Percentiles rank a stretch among this genome's conserved stretches.
Evolutionary conservation across 1,284 basidiomycete species (phyloP).

Genomic region (Chiua sp.): DNA sequence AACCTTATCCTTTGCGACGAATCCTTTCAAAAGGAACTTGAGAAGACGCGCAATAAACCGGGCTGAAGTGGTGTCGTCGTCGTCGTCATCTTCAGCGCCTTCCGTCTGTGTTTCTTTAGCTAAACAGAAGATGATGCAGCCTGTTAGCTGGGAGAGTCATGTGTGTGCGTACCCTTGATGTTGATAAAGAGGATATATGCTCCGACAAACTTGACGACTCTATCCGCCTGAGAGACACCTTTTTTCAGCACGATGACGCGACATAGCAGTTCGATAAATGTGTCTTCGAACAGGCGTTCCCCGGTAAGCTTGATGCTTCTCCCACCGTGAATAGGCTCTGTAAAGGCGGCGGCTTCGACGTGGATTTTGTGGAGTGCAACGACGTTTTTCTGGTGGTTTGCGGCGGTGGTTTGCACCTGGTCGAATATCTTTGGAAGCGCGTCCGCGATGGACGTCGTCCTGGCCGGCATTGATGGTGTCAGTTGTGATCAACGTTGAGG

Average conservation of each 20-base stretch:
- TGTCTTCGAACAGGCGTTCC: constrained; percentile 81
- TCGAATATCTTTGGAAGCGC: constrained; percentile 63
- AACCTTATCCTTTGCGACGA: constrained; percentile 89
- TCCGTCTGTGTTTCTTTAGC: constrained; percentile 42
- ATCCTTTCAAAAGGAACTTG: constrained; percentile 83
- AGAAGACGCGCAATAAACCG: constrained; percentile 80
- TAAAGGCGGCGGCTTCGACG: constrained; percentile 62
- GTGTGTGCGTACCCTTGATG: constrained; percentile 66
- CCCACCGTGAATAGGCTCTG: constrained; percentile 56
- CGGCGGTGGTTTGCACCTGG: constrained; percentile 82
- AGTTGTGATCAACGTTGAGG: background rate
- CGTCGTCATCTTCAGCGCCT: constrained; percentile 57
- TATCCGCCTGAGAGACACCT: constrained; percentile 80
- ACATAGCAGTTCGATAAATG: constrained; percentile 75
- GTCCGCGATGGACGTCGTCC: constrained; percentile 17
- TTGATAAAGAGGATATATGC: constrained; percentile 82
- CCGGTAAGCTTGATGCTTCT: constrained; percentile 69
- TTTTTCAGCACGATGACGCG: constrained; percentile 85
- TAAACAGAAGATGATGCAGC: constrained; percentile 12
- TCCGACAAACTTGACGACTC: constrained; percentile 86
- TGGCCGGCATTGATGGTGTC: too few relatives aligned
- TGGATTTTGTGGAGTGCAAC: constrained; percentile 89
- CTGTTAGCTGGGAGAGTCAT: background rate
- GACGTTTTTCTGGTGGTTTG: constrained; percentile 93
- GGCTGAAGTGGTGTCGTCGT: constrained; percentile 72